These are phyloP conservation scores for Macrocystidia cucumis DNA, from an alignment of 1,284 basidiomycete species.

Conservation along the genomic window DNA sequence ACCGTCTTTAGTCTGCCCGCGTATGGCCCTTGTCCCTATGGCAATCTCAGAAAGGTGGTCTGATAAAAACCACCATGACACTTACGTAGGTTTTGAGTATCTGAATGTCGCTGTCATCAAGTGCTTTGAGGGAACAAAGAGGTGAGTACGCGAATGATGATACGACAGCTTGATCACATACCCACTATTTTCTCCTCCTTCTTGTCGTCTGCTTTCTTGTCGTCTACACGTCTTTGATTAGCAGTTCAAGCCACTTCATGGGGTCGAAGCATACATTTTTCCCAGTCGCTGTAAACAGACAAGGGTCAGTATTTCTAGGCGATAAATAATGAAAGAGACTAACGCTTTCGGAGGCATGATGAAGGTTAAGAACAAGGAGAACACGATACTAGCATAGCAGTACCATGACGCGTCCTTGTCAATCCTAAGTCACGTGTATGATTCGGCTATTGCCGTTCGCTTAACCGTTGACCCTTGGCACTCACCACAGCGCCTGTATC, in stretches of 20 bases:
- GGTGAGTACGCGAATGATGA: slow-evolving; percentile 7
- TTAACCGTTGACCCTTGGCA: no score
- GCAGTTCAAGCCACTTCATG: slow-evolving; percentile 4
- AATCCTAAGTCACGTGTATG: slow-evolving; percentile 31
- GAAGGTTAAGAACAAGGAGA: no score
- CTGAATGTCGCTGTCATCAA: slow-evolving; percentile 98
- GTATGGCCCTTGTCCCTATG: slow-evolving; percentile 96
- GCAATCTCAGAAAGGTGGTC: slow-evolving; percentile 11
- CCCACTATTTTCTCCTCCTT: slow-evolving; percentile 91
- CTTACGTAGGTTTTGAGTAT: slow-evolving; percentile 95
- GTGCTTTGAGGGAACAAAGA: slow-evolving; percentile 39
- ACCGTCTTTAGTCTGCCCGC: slow-evolving; percentile 84
- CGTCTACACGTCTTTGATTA: slow-evolving; percentile 39
- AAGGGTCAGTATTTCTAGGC: slow-evolving; percentile 6
- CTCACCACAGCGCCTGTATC: no score
- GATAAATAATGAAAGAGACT: slow-evolving; percentile 20
- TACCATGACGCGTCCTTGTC: slow-evolving; percentile 23
- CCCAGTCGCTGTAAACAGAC: slow-evolving; percentile 72
- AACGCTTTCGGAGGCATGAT: slow-evolving; percentile 83
- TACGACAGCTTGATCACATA: slow-evolving; percentile 25
- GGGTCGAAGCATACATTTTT: slow-evolving; percentile 71
- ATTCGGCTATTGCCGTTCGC: slow-evolving; percentile 20
- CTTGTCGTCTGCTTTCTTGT: slow-evolving; percentile 77
- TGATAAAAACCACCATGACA: slow-evolving; percentile 6
- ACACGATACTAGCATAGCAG: neutral